phyloP scores from a whole-genome alignment of 1,139 yeast genomes.

The Sugiyamaella grinbergsii region DNA sequence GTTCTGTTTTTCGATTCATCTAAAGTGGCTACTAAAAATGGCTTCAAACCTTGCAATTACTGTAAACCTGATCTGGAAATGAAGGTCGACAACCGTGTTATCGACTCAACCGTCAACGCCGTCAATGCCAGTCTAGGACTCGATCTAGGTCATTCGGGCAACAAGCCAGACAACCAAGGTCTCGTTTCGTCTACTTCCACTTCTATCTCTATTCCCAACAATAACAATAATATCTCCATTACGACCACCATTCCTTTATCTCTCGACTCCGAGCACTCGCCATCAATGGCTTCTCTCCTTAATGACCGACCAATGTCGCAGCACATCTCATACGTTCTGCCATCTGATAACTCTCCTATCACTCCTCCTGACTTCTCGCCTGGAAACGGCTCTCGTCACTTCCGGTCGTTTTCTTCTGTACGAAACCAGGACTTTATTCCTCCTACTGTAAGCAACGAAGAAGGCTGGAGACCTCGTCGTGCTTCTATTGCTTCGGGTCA shows the following conservation, averaged over 20 bases:
- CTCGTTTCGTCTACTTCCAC: background rate
- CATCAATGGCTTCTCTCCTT: too few species aligned
- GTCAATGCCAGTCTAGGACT: conserved; percentile 63
- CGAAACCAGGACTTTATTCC: conserved; percentile 24
- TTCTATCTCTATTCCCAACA: conserved; percentile 30
- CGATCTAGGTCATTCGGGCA: conserved; percentile 43
- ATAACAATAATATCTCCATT: conserved; percentile 48
- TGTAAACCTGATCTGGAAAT: conserved; percentile 49
- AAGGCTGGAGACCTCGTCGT: conserved; percentile 36
- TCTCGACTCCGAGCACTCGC: background rate
- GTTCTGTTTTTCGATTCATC: conserved; percentile 49
- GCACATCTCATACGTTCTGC: background rate
- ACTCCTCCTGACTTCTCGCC: conserved; percentile 13
- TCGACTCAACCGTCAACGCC: conserved; percentile 58
- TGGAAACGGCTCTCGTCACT: conserved; percentile 23
- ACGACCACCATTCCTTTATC: conserved; percentile 17
- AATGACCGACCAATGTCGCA: too few species aligned
- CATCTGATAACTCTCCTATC: conserved; percentile 1
- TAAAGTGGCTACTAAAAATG: conserved; percentile 49
- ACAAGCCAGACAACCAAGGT: background rate
- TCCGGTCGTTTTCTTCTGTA: conserved; percentile 29
- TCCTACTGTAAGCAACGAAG: conserved; percentile 16
- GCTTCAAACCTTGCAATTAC: conserved; percentile 54
- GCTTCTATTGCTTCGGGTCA: conserved; percentile 41
- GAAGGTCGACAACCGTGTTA: conserved; percentile 52